Evolutionary conservation across 2,329 filamentous ascomycete species (phyloP).

Genomic region (Coniochaeta sp.): DNA sequence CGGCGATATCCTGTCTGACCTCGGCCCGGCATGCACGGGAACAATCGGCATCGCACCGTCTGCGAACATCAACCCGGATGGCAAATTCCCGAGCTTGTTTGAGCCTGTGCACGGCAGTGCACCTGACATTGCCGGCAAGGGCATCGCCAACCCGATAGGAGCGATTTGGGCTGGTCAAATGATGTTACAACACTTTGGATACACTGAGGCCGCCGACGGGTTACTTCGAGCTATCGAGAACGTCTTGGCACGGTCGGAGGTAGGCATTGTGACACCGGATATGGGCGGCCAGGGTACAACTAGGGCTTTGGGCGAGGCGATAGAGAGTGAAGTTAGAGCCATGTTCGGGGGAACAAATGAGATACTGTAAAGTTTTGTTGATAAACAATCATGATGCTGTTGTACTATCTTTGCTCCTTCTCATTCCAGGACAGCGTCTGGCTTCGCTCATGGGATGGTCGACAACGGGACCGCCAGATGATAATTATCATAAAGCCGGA

Average conservation of each 20-base stretch:
- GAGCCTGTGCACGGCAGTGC: constrained; percentile 58
- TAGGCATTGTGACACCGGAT: constrained; percentile 48
- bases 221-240: constrained; percentile 54
- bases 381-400: too few species aligned
- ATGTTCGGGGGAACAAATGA: not conserved
- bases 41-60: constrained; percentile 62
- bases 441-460: too few species aligned
- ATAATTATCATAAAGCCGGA: too few species aligned
- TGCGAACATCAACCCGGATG: constrained; percentile 53
- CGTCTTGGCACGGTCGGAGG: constrained; percentile 38
- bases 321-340: constrained; percentile 20
- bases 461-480: too few species aligned
- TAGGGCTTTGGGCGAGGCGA: constrained; percentile 48
- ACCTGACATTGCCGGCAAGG: constrained; percentile 57
- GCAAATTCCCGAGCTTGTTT: constrained; percentile 53
- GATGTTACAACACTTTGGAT: constrained; percentile 58
- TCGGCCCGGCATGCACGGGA: constrained; percentile 56
- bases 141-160: constrained; percentile 54
- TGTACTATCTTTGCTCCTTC: too few species aligned
- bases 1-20: constrained; percentile 56
- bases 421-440: too few species aligned
- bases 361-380: too few species aligned
- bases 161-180: constrained; percentile 65
- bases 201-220: constrained; percentile 45
- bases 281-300: constrained; percentile 51